phyloP scores from a whole-genome alignment of 768 basidiomycete genomes.

The Zangia roseola region DNA sequence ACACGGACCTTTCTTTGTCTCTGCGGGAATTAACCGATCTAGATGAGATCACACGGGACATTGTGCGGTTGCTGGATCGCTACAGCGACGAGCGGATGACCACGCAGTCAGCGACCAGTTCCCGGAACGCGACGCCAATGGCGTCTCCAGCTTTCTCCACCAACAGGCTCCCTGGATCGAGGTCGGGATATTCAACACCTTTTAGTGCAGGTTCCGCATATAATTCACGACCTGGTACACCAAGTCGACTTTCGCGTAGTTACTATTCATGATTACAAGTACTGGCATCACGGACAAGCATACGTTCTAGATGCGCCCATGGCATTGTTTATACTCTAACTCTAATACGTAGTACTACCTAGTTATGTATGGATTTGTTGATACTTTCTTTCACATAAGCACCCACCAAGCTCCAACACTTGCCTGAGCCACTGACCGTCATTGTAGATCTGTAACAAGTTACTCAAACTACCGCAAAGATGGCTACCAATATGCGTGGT shows the following conservation, averaged over 20 bases:
- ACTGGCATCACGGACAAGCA: conserved; percentile 2
- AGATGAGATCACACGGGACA: conserved; percentile 67
- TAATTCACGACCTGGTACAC: conserved; percentile 62
- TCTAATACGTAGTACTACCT: conserved; percentile 12
- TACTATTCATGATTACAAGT: conserved; percentile 30
- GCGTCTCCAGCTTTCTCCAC: conserved; percentile 47
- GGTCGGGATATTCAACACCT: conserved; percentile 64
- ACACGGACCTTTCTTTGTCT: conserved; percentile 54
- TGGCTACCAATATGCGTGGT: conserved; percentile 92
- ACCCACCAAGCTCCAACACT: too few relatives aligned
- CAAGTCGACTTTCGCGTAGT: conserved; percentile 50
- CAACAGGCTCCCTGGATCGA: conserved; percentile 39
- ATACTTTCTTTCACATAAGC: conserved; percentile 6
- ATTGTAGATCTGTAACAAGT: not conserved
- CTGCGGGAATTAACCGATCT: conserved; percentile 72
- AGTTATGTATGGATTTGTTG: not conserved
- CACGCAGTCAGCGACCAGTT: conserved; percentile 56
- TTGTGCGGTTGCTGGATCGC: conserved; percentile 70
- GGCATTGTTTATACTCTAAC: conserved; percentile 13
- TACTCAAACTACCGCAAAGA: conserved; percentile 29
- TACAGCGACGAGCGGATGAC: conserved; percentile 66
- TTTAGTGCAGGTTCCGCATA: conserved; percentile 41
- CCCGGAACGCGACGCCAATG: conserved; percentile 66
- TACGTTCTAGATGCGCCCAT: conserved; percentile 11
- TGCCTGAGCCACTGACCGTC: too few relatives aligned